A percentile compares a stretch with the other conserved stretches of the same genome.
Conservation (phyloP, 805 yeast genomes). For the Candida alai region DNA sequence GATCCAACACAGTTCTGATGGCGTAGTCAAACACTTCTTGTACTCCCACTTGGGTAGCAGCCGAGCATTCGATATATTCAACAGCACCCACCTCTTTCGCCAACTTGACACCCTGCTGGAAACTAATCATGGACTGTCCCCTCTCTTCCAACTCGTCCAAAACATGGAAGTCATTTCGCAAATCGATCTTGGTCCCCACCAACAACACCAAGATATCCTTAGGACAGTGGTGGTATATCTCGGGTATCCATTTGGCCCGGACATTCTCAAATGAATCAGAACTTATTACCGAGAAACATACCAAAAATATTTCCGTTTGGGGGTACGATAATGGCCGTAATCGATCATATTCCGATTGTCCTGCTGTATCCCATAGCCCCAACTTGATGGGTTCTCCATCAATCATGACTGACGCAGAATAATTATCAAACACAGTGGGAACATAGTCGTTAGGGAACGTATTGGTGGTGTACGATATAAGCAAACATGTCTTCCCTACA, state of each 20-base stretch:
- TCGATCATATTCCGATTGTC: conserved; percentile 89
- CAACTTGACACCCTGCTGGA: conserved; percentile 58
- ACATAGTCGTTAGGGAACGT: conserved; percentile 91
- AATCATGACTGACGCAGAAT: conserved; percentile 79
- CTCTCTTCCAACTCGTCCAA: conserved; percentile 62
- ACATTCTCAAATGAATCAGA: conserved; percentile 81
- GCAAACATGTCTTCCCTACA: conserved; percentile 87
- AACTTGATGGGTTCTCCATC: conserved; percentile 79
- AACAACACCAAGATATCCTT: conserved; percentile 63
- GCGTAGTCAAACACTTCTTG: conserved; percentile 82
- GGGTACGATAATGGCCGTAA: conserved; percentile 88
- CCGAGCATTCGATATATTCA: conserved; percentile 82
- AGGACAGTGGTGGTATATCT: conserved; percentile 79
- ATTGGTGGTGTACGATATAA: conserved; percentile 86
- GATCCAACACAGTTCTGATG: conserved; percentile 61
- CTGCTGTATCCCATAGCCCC: conserved; percentile 95
- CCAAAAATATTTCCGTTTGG: conserved; percentile 82
- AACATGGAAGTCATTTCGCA: conserved; percentile 78
- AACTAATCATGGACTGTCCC: conserved; percentile 58
- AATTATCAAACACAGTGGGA: conserved; percentile 92
- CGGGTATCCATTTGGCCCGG: conserved; percentile 74
- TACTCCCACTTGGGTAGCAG: conserved; percentile 83
- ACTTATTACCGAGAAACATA: conserved; percentile 81
- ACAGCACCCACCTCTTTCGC: conserved; percentile 72
- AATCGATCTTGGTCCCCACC: conserved; percentile 86